Percentiles rank a stretch among this genome's conserved stretches.
These are phyloP conservation scores for Solanum chiquidenum DNA, from an alignment of 257 asterid species.

Conservation along the genomic window DNA sequence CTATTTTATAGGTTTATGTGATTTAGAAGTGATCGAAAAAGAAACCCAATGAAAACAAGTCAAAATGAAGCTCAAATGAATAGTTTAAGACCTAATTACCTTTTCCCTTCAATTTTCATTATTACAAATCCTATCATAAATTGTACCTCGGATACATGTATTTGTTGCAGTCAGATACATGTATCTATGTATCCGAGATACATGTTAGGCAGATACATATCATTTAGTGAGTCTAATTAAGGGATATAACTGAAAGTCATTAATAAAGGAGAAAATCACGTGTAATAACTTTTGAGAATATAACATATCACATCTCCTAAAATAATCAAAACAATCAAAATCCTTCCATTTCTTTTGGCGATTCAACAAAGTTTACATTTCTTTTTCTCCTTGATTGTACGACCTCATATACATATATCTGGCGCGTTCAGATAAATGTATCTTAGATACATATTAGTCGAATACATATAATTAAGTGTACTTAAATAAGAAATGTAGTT, in stretches of 20 bases:
- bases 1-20: background rate
- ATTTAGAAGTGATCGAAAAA: background rate
- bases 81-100: background rate
- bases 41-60: background rate
- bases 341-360: background rate
- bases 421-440: background rate
- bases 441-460: background rate
- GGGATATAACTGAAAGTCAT: background rate
- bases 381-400: background rate
- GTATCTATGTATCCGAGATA: too few species aligned
- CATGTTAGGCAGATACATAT: background rate
- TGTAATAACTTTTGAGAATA: background rate
- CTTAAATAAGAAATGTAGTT: too few species aligned
- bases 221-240: too few species aligned
- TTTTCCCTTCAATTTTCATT: background rate
- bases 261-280: too few species aligned
- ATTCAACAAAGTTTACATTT: background rate
- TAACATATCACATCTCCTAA: background rate
- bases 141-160: background rate
- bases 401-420: background rate
- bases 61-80: background rate
- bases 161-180: background rate
- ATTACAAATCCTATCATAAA: background rate
- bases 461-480: background rate
- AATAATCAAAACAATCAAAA: too few species aligned